These are phyloP conservation scores for Sicyos baderoa DNA, from an alignment of 306 rosid species.

Conservation along the genomic window DNA sequence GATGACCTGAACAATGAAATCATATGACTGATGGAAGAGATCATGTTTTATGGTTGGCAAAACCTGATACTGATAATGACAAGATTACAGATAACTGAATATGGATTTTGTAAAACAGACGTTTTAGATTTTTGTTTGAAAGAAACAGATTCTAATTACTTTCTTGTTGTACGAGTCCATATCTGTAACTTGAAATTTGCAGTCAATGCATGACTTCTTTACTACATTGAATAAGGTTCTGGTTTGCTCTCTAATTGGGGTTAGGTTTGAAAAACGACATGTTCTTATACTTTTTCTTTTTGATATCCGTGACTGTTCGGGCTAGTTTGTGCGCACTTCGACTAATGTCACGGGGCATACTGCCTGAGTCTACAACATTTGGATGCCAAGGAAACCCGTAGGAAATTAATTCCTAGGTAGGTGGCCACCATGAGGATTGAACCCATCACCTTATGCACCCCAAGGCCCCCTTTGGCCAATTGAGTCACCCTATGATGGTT, in stretches of 20 bases:
- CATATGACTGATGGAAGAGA: neutral
- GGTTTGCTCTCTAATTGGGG: neutral
- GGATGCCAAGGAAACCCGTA: too few species aligned
- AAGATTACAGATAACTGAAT: neutral
- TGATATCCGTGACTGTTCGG: too few species aligned
- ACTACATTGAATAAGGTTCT: neutral
- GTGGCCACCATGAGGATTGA: too few species aligned
- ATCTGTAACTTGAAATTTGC: neutral
- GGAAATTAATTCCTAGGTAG: too few species aligned
- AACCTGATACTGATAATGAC: neutral
- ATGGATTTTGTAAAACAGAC: neutral
- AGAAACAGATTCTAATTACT: neutral
- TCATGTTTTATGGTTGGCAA: neutral
- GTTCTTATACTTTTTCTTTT: too few species aligned
- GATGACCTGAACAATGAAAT: neutral
- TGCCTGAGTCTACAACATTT: too few species aligned
- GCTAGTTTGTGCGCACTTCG: too few species aligned
- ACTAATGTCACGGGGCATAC: too few species aligned
- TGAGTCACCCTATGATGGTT: too few species aligned
- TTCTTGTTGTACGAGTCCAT: neutral
- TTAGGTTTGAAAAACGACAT: too few species aligned
- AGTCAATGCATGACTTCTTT: neutral
- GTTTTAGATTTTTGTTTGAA: neutral
- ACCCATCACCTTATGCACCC: too few species aligned
- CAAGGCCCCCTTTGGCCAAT: too few species aligned